These are phyloP conservation scores for Colletotrichum theobromicola DNA, from an alignment of 2,329 filamentous ascomycete genomes.

Conservation along the genomic window DNA sequence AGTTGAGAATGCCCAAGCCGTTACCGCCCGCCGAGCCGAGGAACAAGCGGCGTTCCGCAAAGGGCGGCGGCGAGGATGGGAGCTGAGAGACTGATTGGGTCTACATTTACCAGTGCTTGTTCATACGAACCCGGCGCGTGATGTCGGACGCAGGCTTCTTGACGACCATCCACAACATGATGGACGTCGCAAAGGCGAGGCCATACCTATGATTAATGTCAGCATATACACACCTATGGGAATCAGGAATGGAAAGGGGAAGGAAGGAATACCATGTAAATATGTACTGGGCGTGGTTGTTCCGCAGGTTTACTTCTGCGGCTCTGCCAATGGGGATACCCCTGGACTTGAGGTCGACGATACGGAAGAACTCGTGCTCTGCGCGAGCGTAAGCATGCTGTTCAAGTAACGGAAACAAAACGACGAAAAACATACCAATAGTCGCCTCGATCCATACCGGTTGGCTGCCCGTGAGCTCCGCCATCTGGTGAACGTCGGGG, in stretches of 20 bases:
- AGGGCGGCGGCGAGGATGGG: conserved; percentile 17
- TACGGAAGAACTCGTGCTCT: conserved; percentile 81
- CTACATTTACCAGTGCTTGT: conserved; percentile 69
- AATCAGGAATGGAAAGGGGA: background rate
- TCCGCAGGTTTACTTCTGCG: conserved; percentile 89
- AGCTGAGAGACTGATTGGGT: background rate
- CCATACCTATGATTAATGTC: conserved; percentile 71
- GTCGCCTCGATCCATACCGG: conserved; percentile 96
- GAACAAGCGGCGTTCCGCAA: conserved; percentile 38
- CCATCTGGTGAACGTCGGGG: conserved; percentile 93
- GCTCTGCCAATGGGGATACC: conserved; percentile 90
- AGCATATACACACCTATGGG: background rate
- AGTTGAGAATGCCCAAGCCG: conserved; percentile 69
- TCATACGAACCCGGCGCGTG: conserved; percentile 75
- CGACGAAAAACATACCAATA: conserved; percentile 66
- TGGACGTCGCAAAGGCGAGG: conserved; percentile 79
- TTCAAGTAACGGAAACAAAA: background rate
- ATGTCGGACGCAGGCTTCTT: conserved; percentile 82
- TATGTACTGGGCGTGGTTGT: conserved; percentile 98
- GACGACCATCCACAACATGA: conserved; percentile 97
- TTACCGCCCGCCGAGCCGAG: conserved; percentile 57
- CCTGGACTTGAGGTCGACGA: conserved; percentile 76
- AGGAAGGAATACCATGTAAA: conserved; percentile 80
- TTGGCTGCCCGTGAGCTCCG: conserved; percentile 78
- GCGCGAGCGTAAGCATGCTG: conserved; percentile 18